These are phyloP conservation scores for Bipolaris cookei DNA, from an alignment of 2,329 filamentous ascomycete genomes.

Conservation along the genomic window DNA sequence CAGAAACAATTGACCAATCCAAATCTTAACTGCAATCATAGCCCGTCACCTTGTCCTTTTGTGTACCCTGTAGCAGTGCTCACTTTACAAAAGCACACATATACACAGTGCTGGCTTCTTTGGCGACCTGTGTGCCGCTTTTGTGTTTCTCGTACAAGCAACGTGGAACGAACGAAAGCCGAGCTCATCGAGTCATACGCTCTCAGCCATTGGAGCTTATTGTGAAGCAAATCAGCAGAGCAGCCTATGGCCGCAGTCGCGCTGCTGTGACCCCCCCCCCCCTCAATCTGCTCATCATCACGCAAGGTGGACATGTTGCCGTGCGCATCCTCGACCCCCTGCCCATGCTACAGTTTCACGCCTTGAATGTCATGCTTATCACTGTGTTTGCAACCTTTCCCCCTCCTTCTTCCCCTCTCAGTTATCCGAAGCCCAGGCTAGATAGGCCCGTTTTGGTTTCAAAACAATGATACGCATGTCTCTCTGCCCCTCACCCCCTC, in stretches of 20 bases:
- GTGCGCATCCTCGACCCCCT: constrained; percentile 1
- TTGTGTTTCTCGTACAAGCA: constrained; percentile 21
- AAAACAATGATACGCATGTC: not conserved
- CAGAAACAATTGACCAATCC: constrained; percentile 35
- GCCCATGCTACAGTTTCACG: constrained; percentile 4
- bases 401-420: not conserved
- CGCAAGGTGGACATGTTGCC: constrained; percentile 6
- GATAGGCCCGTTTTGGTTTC: not conserved
- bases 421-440: no score
- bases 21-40: not conserved
- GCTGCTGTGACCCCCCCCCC: constrained; percentile 3
- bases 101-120: not conserved
- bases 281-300: constrained; percentile 5
- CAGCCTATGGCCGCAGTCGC: not conserved
- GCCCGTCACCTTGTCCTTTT: not conserved
- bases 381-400: not conserved
- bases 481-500: not conserved
- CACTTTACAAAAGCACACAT: not conserved
- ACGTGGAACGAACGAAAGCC: constrained; percentile 40
- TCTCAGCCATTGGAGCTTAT: constrained; percentile 1
- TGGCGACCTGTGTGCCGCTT: constrained; percentile 11
- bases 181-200: constrained; percentile 23
- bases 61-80: not conserved
- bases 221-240: constrained; percentile 7
- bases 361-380: constrained; percentile 8